Evolutionary conservation across 1,284 basidiomycete genomes (phyloP).

Genomic region (Dichomitus squalens): DNA sequence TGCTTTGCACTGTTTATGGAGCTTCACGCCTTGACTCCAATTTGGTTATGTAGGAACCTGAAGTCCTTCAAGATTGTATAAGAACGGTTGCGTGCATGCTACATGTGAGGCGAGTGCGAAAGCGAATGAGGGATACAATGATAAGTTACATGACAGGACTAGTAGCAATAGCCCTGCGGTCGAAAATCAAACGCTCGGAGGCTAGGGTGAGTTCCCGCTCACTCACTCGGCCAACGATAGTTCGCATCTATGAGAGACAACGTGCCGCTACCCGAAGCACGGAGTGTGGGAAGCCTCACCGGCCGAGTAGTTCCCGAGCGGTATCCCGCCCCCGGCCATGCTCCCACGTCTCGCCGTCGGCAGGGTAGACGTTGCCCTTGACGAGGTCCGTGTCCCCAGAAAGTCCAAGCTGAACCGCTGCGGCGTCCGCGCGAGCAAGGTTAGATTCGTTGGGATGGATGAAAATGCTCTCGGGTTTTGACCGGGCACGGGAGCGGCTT

Average conservation of each 20-base stretch:
- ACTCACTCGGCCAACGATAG: too few species aligned
- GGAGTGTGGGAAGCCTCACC: not conserved
- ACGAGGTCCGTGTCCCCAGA: conserved; percentile 45
- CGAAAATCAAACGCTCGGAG: too few species aligned
- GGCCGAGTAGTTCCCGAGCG: conserved; percentile 35
- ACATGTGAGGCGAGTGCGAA: not conserved
- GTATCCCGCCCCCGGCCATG: conserved; percentile 41
- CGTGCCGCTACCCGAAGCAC: too few species aligned
- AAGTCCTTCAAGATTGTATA: not conserved
- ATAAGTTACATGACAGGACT: too few species aligned
- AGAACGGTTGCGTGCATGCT: not conserved
- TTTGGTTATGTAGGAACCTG: not conserved
- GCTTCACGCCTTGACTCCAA: not conserved
- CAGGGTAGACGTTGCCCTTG: conserved; percentile 33
- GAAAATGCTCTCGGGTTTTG: conserved; percentile 59
- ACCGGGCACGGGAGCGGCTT: conserved; percentile 45
- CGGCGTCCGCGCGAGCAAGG: conserved; percentile 62
- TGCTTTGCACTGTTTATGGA: not conserved
- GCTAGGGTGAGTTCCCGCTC: too few species aligned
- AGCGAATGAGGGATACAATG: too few species aligned
- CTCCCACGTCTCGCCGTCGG: conserved; percentile 40
- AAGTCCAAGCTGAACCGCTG: conserved; percentile 55
- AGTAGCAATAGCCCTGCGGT: too few species aligned
- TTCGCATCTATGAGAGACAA: not conserved
- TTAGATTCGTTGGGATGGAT: conserved; percentile 66